These are phyloP conservation scores for Tuber umbilicatum DNA, from an alignment of 495 filamentous ascomycete species.

Conservation along the genomic window DNA sequence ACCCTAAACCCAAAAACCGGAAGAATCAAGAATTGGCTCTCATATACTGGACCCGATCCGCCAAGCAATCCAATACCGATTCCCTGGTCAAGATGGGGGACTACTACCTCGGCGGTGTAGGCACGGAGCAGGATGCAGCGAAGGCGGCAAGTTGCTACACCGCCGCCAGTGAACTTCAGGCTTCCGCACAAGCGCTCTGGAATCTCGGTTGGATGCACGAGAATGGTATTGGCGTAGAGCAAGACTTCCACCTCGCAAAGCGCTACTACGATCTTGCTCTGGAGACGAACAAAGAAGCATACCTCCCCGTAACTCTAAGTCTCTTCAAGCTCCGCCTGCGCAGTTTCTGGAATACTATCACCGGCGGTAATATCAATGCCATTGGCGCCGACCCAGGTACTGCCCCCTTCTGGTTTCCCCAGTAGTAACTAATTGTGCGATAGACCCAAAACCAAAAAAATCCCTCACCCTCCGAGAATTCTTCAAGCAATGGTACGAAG, in stretches of 20 bases:
- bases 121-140: constrained; percentile 64
- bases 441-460: constrained; percentile 33
- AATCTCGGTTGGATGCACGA: constrained; percentile 99
- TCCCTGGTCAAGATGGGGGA: constrained; percentile 97
- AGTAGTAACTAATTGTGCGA: not conserved
- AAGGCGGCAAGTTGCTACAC: constrained; percentile 92
- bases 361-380: constrained; percentile 76
- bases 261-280: constrained; percentile 88
- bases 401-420: constrained; percentile 28
- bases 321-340: constrained; percentile 76
- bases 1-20: constrained; percentile 27
- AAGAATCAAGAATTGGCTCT: constrained; percentile 56
- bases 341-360: constrained; percentile 90
- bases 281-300: constrained; percentile 85
- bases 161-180: constrained; percentile 79
- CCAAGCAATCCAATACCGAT: constrained; percentile 89
- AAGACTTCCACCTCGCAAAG: constrained; percentile 97
- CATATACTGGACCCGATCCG: constrained; percentile 93
- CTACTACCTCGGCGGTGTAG: constrained; percentile 80
- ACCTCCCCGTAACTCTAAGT: constrained; percentile 85
- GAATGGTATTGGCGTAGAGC: constrained; percentile 84
- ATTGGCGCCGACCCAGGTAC: constrained; percentile 84
- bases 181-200: constrained; percentile 91
- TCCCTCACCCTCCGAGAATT: constrained; percentile 37
- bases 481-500: constrained; percentile 40